Evolutionary conservation across 306 rosid species (phyloP).

Genomic region (Glycyrrhiza uralensis): DNA sequence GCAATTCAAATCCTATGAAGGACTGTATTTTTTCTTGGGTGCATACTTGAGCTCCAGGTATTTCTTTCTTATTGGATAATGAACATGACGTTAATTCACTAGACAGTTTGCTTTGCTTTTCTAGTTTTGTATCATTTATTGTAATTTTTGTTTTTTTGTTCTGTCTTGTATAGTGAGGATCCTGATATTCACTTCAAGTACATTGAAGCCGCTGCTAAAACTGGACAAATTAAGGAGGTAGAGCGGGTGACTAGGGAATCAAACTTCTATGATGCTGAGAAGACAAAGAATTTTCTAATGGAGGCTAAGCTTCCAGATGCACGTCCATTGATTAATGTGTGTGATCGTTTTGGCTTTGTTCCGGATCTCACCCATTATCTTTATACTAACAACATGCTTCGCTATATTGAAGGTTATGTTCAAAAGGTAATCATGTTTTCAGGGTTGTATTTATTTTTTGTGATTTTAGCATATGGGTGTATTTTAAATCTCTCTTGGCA

Average conservation of each 20-base stretch:
- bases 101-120: not conserved
- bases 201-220: constrained; percentile 95
- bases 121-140: not conserved
- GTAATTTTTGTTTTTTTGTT: constrained; percentile 3
- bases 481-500: not conserved
- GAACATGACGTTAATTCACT: constrained; percentile 8
- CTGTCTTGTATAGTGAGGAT: constrained; percentile 64
- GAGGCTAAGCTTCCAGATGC: constrained; percentile 98
- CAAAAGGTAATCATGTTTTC: constrained; percentile 80
- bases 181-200: constrained; percentile 94
- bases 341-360: constrained; percentile 93
- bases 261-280: constrained; percentile 86
- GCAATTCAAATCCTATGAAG: constrained; percentile 96
- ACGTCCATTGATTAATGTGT: constrained; percentile 90
- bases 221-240: constrained; percentile 95
- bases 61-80: constrained; percentile 10
- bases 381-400: constrained; percentile 90
- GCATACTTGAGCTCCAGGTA: constrained; percentile 93
- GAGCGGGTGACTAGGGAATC: constrained; percentile 97
- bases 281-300: constrained; percentile 88
- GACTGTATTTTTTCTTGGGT: constrained; percentile 89
- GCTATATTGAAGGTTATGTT: constrained; percentile 93
- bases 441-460: not conserved
- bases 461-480: constrained; percentile 24
- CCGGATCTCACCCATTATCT: constrained; percentile 95